Evolutionary conservation across 805 yeast genomes (phyloP).

Genomic region (Candida lessepsii): DNA sequence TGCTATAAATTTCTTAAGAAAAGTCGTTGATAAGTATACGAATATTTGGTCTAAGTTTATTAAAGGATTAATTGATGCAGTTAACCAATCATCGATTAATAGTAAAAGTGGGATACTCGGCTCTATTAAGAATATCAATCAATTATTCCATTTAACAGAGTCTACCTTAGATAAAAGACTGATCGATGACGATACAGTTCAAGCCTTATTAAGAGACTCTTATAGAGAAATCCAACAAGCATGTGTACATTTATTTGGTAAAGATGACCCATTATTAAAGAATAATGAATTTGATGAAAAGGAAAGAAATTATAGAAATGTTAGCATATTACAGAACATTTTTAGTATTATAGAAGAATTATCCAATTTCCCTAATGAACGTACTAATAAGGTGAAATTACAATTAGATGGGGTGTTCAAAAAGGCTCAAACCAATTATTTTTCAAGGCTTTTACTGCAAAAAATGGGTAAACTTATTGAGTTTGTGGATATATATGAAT

Average conservation of each 20-base stretch:
- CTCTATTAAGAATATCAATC: constrained; percentile 32
- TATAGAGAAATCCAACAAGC: constrained; percentile 34
- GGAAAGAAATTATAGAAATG: constrained; percentile 41
- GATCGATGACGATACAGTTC: constrained; percentile 19
- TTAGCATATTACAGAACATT: constrained; percentile 39
- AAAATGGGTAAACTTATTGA: constrained; percentile 67
- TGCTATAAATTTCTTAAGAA: constrained; percentile 47
- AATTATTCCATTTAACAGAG: constrained; percentile 33
- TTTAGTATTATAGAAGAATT: constrained; percentile 34
- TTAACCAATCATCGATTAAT: constrained; percentile 34
- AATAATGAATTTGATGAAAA: constrained; percentile 43
- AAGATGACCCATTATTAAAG: constrained; percentile 45
- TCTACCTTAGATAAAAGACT: constrained; percentile 29
- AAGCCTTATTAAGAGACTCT: constrained; percentile 26
- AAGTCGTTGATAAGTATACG: constrained; percentile 50
- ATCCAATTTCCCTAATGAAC: constrained; percentile 22
- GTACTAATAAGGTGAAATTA: constrained; percentile 23
- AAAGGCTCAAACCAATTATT: constrained; percentile 30
- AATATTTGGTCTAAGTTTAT: constrained; percentile 60
- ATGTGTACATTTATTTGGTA: constrained; percentile 31
- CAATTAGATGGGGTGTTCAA: constrained; percentile 28
- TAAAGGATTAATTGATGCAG: constrained; percentile 47
- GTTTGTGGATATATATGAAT: constrained; percentile 64
- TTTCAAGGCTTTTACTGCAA: constrained; percentile 35
- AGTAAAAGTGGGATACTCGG: constrained; percentile 39